Base-by-base conservation (phyloP, 2,329 filamentous ascomycete species). In the Aciculosporium take region DNA sequence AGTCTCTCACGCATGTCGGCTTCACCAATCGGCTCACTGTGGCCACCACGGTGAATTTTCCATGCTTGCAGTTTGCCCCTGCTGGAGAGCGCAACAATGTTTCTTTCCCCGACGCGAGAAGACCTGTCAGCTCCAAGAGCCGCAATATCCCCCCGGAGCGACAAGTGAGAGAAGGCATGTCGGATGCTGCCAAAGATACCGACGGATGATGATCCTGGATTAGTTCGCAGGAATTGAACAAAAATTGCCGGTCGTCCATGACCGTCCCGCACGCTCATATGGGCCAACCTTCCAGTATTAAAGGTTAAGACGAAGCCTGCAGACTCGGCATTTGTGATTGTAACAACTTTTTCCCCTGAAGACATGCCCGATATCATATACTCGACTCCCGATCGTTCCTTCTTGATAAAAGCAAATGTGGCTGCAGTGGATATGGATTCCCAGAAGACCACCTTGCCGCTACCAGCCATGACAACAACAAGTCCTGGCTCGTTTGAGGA, bases 381-480 rank as follows among this genome's bases (percentile, higher is more conserved):
- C 53, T 93, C 85, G 13, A 94, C 76, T 13, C 84, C 84, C 48
- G 79, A 81, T 49, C 83, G 79, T 53, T 84, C 83, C 56, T 93
- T 82, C 49, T 83, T 81, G 53, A 89, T 84, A 31, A 93, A 75
- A 47, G 84, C 84, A 42, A 93, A 71, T 1, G 85, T 86, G 30
- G 87, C 84, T 8, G 86, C 87, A 58, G 79, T 87, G 42, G 89
- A 87, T 48, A 96, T 84, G 30, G 86, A 93, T 58, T 96, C 91
- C 87, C 91, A 96, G 60, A 91, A 96, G 34, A 85, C 80, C 40
- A 96, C 77, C 59, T 81, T 88, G 40, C 91, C 91, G 37, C 72
- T 87, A 15, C 75, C 76, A 10, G 89, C 84, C 65, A 89, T 84
- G 29, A 96, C 72, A 29, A 95, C 74, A 23, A 98, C 76, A 29